Evolutionary conservation across 2,329 filamentous ascomycete genomes (phyloP).

Genomic region (Amphichorda felina): DNA sequence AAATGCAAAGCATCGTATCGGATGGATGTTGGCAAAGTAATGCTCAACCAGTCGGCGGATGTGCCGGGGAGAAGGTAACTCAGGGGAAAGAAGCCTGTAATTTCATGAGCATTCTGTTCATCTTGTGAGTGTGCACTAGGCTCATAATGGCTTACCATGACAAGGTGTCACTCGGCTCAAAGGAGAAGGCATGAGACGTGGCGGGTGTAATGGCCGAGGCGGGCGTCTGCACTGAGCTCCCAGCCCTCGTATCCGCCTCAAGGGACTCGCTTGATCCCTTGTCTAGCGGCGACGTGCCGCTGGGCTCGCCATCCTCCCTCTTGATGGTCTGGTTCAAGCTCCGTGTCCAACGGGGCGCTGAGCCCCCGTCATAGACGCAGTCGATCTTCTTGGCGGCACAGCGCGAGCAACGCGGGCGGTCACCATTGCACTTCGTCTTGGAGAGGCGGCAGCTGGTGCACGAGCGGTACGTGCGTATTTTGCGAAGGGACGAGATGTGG

Average conservation of each 20-base stretch:
- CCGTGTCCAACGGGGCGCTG: slow-evolving; percentile 5
- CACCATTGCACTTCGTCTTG: slow-evolving; percentile 29
- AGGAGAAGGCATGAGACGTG: background rate
- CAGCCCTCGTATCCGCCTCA: background rate
- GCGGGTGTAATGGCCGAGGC: background rate
- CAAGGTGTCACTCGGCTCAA: slow-evolving; percentile 1
- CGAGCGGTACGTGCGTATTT: slow-evolving; percentile 27
- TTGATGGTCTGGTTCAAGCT: slow-evolving; percentile 1
- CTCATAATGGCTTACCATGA: too few species aligned
- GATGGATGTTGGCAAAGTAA: slow-evolving; percentile 13
- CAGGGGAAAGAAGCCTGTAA: slow-evolving; percentile 4
- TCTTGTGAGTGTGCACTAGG: too few species aligned
- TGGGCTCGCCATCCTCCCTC: background rate
- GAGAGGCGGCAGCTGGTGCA: slow-evolving; percentile 25
- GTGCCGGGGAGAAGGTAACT: slow-evolving; percentile 4
- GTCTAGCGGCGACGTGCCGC: background rate
- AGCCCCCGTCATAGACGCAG: slow-evolving; percentile 25
- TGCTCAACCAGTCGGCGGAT: slow-evolving; percentile 7
- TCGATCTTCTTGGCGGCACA: slow-evolving; percentile 20
- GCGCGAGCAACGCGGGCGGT: slow-evolving; percentile 23
- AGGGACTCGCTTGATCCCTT: background rate
- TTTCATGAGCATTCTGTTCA: too few species aligned
- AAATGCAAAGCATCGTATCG: slow-evolving; percentile 12
- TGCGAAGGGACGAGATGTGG: slow-evolving; percentile 17
- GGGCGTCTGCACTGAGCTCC: background rate